Evolutionary conservation across 2,329 filamentous ascomycete genomes (phyloP), one percentile per base, ranked within the genome.

Genomic region (Grosmannia huntii): DNA sequence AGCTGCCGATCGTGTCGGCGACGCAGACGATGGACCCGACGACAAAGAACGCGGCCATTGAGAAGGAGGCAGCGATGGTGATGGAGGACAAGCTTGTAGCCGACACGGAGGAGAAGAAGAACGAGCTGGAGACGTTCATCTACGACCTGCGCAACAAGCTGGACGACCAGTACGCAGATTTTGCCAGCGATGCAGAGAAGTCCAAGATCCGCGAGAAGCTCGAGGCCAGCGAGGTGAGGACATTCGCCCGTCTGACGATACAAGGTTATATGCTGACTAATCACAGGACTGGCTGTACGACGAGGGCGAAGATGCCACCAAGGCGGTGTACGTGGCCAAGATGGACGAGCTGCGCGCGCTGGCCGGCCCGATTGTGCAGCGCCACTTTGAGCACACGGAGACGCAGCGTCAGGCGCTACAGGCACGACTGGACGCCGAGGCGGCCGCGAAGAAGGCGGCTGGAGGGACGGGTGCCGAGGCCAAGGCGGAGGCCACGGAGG

Each of bases 91-190:
- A 97, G 82, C 86, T 97, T 60, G 91, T 99, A 59, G 89, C 89
- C 66, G 94, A 97, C 72, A 99, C 94, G 44, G 94, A 97, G 71
- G 90, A 97, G 79, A 95, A 95, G 84, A 99, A 97, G 89, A 99
- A 99, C 78, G 92, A 97, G 76, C 88, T 99, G 57, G 94, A 99
- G 80, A 85, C 89, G 27, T 95, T 87, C 76, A 96, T 97, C 75
- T 99, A 99, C 76, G 91, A 97, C 68, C 82, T 96, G 70, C 88
- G 92, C 66, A 90, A 90, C 75, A 96, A 96, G 84, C 83, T 97
- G 56, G 90, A 96, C 65, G 90, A 95, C 67, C 82, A 90, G 66
- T 96, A 95, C 72, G 77, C 90, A 64, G 89, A 58, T 52, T 62
- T 64, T 51, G 51, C 61, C 52, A 61, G 54, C 60, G 62, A 64